Percentiles rank a stretch among this genome's conserved stretches.
These are phyloP conservation scores for Apiospora pterosperma DNA, from an alignment of 2,329 filamentous ascomycete species.

Conservation along the genomic window DNA sequence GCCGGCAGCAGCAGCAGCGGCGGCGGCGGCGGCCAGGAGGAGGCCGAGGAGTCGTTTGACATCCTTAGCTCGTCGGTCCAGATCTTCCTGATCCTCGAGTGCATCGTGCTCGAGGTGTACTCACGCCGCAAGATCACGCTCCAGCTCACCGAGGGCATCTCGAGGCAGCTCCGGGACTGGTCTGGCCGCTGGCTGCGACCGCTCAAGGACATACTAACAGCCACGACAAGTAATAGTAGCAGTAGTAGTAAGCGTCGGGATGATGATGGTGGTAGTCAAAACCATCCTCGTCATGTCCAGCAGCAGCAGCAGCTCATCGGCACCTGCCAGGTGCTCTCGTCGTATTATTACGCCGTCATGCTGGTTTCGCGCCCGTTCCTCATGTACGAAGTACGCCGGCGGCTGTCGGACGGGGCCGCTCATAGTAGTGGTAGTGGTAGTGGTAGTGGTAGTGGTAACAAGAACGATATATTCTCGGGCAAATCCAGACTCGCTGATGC, in stretches of 20 bases:
- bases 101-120: constrained; percentile 49
- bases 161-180: constrained; percentile 49
- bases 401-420: constrained; percentile 34
- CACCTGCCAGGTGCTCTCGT: constrained; percentile 47
- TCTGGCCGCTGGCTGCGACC: constrained; percentile 44
- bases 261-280: neutral
- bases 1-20: constrained; percentile 21
- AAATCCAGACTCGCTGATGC: constrained; percentile 51
- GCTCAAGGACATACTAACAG: constrained; percentile 30
- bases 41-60: constrained; percentile 37
- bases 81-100: constrained; percentile 48
- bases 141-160: constrained; percentile 51
- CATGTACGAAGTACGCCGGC: constrained; percentile 50
- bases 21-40: constrained; percentile 29
- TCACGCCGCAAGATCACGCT: constrained; percentile 50
- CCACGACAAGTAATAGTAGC: constrained; percentile 24
- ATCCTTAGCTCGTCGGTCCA: constrained; percentile 50
- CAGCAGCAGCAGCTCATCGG: constrained; percentile 32
- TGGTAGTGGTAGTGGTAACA: neutral
- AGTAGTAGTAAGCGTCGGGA: constrained; percentile 15
- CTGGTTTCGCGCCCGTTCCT: constrained; percentile 52
- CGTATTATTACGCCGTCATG: constrained; percentile 57
- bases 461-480: constrained; percentile 30
- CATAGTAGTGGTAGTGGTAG: neutral
- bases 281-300: neutral